These are phyloP conservation scores for Malus sieversii DNA, from an alignment of 306 rosid species.

Conservation along the genomic window DNA sequence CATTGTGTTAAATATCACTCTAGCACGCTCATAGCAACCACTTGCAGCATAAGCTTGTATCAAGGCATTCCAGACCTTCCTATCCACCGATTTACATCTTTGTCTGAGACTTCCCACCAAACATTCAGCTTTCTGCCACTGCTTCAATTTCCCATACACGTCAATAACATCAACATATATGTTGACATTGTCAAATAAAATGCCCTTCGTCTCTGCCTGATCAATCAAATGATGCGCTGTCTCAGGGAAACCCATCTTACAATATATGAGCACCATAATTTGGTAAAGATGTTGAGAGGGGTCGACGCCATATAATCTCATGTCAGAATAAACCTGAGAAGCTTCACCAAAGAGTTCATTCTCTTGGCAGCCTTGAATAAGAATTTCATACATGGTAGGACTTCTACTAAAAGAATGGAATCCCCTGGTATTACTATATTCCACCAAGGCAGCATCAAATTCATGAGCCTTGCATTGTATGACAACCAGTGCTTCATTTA, in stretches of 20 bases:
- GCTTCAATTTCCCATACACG: conserved; percentile 68
- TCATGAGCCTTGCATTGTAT: conserved; percentile 69
- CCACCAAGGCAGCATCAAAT: conserved; percentile 69
- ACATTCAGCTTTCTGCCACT: conserved; percentile 90
- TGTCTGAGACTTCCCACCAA: conserved; percentile 69
- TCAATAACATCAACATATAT: conserved; percentile 52
- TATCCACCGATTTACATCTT: conserved; percentile 44
- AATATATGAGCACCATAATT: conserved; percentile 56
- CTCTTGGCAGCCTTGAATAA: conserved; percentile 63
- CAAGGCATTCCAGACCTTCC: conserved; percentile 90
- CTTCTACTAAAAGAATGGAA: conserved; percentile 50
- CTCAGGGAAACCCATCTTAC: conserved; percentile 72
- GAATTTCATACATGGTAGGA: conserved; percentile 54
- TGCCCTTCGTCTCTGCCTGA: conserved; percentile 51
- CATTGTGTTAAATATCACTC: conserved; percentile 90
- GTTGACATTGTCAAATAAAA: conserved; percentile 27
- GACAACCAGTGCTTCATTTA: conserved; percentile 69
- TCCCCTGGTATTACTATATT: conserved; percentile 48
- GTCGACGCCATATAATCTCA: conserved; percentile 70
- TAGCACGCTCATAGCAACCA: conserved; percentile 87
- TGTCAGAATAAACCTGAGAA: conserved; percentile 76
- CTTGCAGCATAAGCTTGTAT: conserved; percentile 75
- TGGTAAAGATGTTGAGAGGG: conserved; percentile 55
- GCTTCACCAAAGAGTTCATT: conserved; percentile 63
- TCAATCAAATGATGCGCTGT: conserved; percentile 72